Percentiles rank a stretch among this genome's conserved stretches.
These are phyloP conservation scores for Colletotrichum lupini DNA, from an alignment of 2,329 filamentous ascomycete genomes.

Conservation along the genomic window DNA sequence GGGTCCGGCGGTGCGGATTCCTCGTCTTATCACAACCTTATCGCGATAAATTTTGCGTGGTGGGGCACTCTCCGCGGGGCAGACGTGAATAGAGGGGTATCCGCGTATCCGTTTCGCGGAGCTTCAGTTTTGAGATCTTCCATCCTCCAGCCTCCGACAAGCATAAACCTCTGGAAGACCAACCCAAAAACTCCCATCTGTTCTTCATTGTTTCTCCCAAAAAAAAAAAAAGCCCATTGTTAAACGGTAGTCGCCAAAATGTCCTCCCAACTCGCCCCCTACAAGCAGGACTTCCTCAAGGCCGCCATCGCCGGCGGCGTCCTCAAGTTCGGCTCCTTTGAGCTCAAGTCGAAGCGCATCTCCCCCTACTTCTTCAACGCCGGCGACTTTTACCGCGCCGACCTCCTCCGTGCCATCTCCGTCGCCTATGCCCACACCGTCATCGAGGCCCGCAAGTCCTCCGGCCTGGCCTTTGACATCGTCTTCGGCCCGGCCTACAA, in stretches of 20 bases:
- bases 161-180: conserved; percentile 17
- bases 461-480: conserved; percentile 75
- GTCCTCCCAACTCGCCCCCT: conserved; percentile 62
- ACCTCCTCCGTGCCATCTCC: conserved; percentile 81
- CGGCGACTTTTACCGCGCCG: conserved; percentile 85
- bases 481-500: conserved; percentile 97
- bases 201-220: too few species aligned
- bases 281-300: conserved; percentile 79
- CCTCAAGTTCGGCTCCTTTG: conserved; percentile 85
- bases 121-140: conserved; percentile 4
- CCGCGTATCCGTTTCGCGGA: neutral
- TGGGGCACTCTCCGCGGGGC: conserved; percentile 32
- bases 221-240: too few species aligned
- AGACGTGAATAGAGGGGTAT: conserved; percentile 26
- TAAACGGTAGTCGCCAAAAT: conserved; percentile 42
- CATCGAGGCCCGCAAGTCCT: conserved; percentile 55
- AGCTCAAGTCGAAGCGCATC: conserved; percentile 89
- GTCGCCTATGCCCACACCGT: conserved; percentile 82
- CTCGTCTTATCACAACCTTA: neutral
- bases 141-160: conserved; percentile 27
- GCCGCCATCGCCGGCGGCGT: conserved; percentile 75
- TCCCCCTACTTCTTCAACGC: conserved; percentile 99
- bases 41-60: conserved; percentile 2
- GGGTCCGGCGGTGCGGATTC: neutral
- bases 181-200: neutral